phyloP scores from a whole-genome alignment of 1,284 basidiomycete species.

The Tausonia pullulans region DNA sequence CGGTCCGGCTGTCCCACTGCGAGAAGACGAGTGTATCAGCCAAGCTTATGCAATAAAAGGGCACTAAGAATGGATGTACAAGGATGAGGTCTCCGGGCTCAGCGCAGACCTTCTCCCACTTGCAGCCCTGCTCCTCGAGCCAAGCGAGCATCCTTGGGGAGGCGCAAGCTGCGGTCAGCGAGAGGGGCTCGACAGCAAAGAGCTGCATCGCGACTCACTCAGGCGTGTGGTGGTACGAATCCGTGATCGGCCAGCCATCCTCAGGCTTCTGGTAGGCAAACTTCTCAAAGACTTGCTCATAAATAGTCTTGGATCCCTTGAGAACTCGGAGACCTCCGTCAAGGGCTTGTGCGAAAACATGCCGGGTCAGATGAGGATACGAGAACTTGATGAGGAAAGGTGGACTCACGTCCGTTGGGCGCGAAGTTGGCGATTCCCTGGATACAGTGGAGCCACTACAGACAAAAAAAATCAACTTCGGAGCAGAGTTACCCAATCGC shows the following conservation, averaged over 20 bases:
- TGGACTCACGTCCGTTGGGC: slow-evolving; percentile 29
- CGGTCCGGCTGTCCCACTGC: not conserved
- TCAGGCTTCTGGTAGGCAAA: slow-evolving; percentile 20
- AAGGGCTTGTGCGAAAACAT: no score
- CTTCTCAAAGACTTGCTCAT: slow-evolving; percentile 2
- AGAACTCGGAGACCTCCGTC: slow-evolving; percentile 36
- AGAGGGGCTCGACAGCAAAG: slow-evolving; percentile 26
- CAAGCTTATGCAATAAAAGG: not conserved
- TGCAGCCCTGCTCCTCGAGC: slow-evolving; percentile 26
- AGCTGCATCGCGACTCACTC: slow-evolving; percentile 23
- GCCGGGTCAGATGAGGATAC: no score
- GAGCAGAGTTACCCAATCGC: no score
- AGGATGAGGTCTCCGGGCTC: slow-evolving; percentile 28
- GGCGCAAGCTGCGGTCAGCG: no score
- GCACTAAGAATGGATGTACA: not conserved
- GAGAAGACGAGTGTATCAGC: not conserved
- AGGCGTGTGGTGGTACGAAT: slow-evolving; percentile 28
- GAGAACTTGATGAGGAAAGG: no score
- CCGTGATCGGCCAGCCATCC: slow-evolving; percentile 28
- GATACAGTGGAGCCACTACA: slow-evolving; percentile 31
- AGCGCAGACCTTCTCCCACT: slow-evolving; percentile 22
- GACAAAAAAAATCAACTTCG: no score
- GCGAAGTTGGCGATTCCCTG: slow-evolving; percentile 27
- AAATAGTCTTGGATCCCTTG: slow-evolving; percentile 1
- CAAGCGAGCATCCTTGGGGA: slow-evolving; percentile 11